Evolutionary conservation across 257 asterid species (phyloP).

Genomic region (Salvia splendens): DNA sequence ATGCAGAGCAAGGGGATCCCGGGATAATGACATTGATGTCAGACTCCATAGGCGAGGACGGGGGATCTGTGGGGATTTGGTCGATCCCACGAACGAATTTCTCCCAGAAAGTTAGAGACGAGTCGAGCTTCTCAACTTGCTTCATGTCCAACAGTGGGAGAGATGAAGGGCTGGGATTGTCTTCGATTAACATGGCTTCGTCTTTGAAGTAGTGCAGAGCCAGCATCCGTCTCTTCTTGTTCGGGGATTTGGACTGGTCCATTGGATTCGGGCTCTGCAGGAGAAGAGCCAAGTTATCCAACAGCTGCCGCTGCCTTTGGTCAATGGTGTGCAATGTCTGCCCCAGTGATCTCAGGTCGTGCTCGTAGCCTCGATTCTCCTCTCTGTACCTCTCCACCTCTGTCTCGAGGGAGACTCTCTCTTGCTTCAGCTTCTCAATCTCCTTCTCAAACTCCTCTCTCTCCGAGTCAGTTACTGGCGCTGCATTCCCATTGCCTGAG

Average conservation of each 20-base stretch:
- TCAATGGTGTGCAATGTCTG: conserved; percentile 56
- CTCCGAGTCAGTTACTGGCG: conserved; percentile 48
- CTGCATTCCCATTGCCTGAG: conserved; percentile 55
- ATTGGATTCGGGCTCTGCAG: conserved; percentile 47
- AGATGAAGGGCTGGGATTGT: conserved; percentile 34
- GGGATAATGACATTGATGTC: conserved; percentile 35
- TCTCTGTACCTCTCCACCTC: conserved; percentile 55
- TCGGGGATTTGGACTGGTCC: conserved; percentile 42
- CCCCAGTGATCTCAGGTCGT: conserved; percentile 50
- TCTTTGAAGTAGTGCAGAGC: conserved; percentile 46
- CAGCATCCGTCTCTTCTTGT: conserved; percentile 64
- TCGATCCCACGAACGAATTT: conserved; percentile 43
- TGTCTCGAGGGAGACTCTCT: conserved; percentile 54
- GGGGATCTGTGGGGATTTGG: conserved; percentile 32
- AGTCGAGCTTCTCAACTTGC: conserved; percentile 55
- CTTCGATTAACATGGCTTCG: conserved; percentile 45
- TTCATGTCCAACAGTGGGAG: conserved; percentile 46
- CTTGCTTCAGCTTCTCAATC: conserved; percentile 62
- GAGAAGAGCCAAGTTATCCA: conserved; percentile 48
- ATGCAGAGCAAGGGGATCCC: conserved; percentile 28
- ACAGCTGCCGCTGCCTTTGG: conserved; percentile 57
- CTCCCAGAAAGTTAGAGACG: conserved; percentile 68
- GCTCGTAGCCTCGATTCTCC: conserved; percentile 54
- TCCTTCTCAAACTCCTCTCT: conserved; percentile 67
- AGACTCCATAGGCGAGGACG: conserved; percentile 49